phyloP scores from a whole-genome alignment of 306 rosid species.

The Pyrus bretschneideri region DNA sequence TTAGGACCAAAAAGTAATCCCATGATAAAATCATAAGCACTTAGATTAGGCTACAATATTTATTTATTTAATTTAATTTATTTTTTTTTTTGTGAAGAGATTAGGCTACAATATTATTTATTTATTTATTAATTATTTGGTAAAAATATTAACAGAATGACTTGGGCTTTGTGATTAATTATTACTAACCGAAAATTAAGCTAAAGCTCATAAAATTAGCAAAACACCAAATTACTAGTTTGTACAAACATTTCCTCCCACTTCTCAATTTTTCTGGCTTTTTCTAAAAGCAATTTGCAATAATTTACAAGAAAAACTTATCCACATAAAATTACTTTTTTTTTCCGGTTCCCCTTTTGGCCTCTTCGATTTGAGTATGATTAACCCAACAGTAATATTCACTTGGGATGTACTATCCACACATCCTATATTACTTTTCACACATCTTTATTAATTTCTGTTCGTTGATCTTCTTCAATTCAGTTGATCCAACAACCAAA shows the following conservation, averaged over 20 bases:
- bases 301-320: not conserved
- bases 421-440: too few relatives aligned
- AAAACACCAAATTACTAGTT: not conserved
- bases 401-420: not conserved
- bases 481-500: accelerated
- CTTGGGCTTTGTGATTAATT: not conserved
- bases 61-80: too few relatives aligned
- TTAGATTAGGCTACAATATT: not conserved
- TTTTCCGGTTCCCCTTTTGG: not conserved
- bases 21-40: too few relatives aligned
- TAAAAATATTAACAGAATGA: not conserved
- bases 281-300: slow-evolving; percentile 29
- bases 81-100: not conserved
- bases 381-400: not conserved
- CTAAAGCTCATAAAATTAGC: not conserved
- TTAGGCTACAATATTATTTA: not conserved
- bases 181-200: not conserved
- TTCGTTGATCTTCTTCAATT: too few relatives aligned
- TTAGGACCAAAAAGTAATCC: not conserved
- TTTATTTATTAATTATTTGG: not conserved
- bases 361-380: not conserved
- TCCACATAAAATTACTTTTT: not conserved
- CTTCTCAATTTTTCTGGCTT: not conserved
- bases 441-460: too few relatives aligned
- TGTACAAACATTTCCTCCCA: not conserved